These are phyloP conservation scores for Sclerotinia sclerotiorum DNA, from an alignment of 2,329 filamentous ascomycete species.

Conservation along the genomic window DNA sequence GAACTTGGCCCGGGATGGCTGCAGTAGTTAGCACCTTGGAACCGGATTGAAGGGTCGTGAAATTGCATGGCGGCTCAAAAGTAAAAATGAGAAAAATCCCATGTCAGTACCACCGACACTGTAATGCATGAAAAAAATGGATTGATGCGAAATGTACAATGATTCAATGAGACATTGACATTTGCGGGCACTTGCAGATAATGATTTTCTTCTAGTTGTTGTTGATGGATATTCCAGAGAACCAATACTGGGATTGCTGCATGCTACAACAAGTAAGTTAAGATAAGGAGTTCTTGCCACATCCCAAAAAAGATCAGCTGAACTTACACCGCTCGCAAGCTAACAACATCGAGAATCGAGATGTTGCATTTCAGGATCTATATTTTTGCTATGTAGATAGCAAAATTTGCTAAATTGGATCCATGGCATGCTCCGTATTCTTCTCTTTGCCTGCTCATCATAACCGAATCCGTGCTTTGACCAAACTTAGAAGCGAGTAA, in stretches of 20 bases:
- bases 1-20: slow-evolving; percentile 2
- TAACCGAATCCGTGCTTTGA: neutral
- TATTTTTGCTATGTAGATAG: neutral
- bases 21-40: neutral
- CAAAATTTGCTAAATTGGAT: neutral
- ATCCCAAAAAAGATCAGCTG: neutral
- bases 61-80: slow-evolving; percentile 12
- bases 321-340: neutral
- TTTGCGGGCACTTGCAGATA: neutral
- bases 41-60: neutral
- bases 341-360: neutral
- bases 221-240: neutral
- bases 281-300: neutral
- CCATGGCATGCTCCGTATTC: neutral
- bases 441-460: neutral
- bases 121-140: neutral
- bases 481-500: neutral
- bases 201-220: neutral
- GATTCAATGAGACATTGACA: neutral
- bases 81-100: neutral
- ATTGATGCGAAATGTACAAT: neutral
- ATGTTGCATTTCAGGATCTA: neutral
- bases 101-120: too few relatives aligned
- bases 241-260: neutral
- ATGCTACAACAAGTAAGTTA: neutral